Base-by-base conservation (phyloP, 192 early-diverging fungal genomes). In the Glomus cerebriforme region DNA sequence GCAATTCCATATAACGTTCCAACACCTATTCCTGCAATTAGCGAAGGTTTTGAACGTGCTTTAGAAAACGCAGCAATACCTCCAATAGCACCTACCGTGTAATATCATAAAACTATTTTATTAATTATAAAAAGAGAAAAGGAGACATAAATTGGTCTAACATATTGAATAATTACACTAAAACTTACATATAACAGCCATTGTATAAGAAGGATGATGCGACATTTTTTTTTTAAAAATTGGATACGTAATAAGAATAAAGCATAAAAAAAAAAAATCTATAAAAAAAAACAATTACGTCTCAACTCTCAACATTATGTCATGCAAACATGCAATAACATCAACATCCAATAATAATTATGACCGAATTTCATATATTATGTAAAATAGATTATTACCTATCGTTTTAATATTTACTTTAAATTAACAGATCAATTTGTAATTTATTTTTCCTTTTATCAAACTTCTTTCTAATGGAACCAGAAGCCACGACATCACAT, bases 1-100 rank as follows among this genome's bases (percentile, higher is more conserved):
- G 85, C 82, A n/a, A 79, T 77, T 72, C 83, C 83, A n/a, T 86
- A 86, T 17, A 83, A 69, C 7, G 75, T 54, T 29, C 81, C 83
- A 27, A 86, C 78, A 34, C 82, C 80, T 39, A 86, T 13, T 17
- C 85, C 85, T 62, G 85, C 85, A 35, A 76, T 64, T 19, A 86
- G 64, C 4, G 85, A 86, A 22, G 85, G 85, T 10, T 78, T 62
- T 13, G 85, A 86, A 31, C 85, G 83, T 17, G 83, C 79, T 22
- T 63, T 65, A 7, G 81, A 78, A 78, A 72, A 86, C 12, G 79
- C 85, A 45, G 74, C 68, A 43, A 86, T 59, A 62, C 85, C 85
- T 39, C 85, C 81, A 49, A 69, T 29, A 32, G 67, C 29, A 54
- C 31, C 35, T 58, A 29, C 58, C 59, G 22, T 19, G 15, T 59